phyloP scores from a whole-genome alignment of 176 grass and related monocot genomes.

The Oryza glumipatula region DNA sequence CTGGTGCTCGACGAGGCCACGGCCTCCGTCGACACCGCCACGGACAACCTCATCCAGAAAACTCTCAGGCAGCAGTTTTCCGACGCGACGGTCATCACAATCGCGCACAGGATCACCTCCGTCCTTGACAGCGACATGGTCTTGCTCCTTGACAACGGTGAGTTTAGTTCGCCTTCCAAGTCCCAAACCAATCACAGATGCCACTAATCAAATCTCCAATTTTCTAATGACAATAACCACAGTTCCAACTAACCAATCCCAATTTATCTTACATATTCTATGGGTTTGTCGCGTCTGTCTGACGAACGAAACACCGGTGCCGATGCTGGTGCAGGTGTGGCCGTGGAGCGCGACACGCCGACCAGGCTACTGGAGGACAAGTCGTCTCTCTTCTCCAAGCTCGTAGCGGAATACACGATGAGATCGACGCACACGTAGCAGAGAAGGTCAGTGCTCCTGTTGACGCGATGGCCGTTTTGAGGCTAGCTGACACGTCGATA shows the following conservation, averaged over 20 bases:
- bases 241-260: not conserved
- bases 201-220: no score
- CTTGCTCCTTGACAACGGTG: slow-evolving; percentile 80
- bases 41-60: slow-evolving; percentile 78
- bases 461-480: slow-evolving; percentile 22
- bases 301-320: not conserved
- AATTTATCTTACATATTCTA: not conserved
- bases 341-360: slow-evolving; percentile 68
- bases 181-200: not conserved
- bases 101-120: slow-evolving; percentile 79
- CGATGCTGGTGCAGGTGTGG: slow-evolving; percentile 50
- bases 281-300: slow-evolving; percentile 2
- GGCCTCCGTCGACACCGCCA: slow-evolving; percentile 73
- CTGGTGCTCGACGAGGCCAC: slow-evolving; percentile 86
- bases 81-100: slow-evolving; percentile 67
- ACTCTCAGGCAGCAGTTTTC: slow-evolving; percentile 74
- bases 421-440: slow-evolving; percentile 56
- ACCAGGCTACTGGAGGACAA: slow-evolving; percentile 59
- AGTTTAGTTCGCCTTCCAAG: not conserved
- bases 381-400: slow-evolving; percentile 77
- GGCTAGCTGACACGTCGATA: slow-evolving; percentile 23
- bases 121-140: slow-evolving; percentile 78
- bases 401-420: slow-evolving; percentile 70
- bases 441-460: not conserved
- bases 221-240: no score